Base-by-base conservation (phyloP, 495 filamentous ascomycete species). In the Hyaloscypha bicolor region DNA sequence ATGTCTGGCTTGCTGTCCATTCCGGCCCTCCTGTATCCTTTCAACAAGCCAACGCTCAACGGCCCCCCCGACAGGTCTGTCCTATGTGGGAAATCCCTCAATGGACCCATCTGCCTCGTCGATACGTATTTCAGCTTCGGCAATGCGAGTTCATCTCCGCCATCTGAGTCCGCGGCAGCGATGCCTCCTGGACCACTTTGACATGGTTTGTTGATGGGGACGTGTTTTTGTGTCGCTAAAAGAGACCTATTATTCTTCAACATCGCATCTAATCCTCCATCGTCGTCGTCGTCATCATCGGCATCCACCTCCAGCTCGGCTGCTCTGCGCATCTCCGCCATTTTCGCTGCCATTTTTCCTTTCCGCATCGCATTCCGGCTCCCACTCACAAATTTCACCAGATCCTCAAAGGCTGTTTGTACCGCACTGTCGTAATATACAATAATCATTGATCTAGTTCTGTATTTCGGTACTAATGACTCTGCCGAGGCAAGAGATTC, bases 401-500 rank as follows among this genome's bases (percentile, higher is more conserved):
- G 79, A 58, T 86, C 81, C 74, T 96, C 93, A 65, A 97, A 91
- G 6, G 86, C 83, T 39, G 86, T 84, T 73, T 97, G 93, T 12
- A 93, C 89, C 64, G 91, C 87, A 71, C 91, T 91, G 74, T 97
- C 93, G 76, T 96, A 97, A 75, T 93, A 91, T 52, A 97, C 90
- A 32, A 94, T 88, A 63, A 96, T 87, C 85, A 93, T 93, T 67
- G 86, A 87, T 63, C 91, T 85, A 14, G 86, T 88, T 63, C 91
- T 88, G 74, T 90, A 92, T 81, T 74, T 82, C 55, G 72, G 86
- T 64, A 71, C 79, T 70, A 69, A 72, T 64, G 85, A 81, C 65
- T 85, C 81, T 52, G 73, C 80, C 37, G 86, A 88, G 30, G 84
- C 72, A 65, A 88, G 76, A 9, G 88, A 90, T 12, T 82, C 82